Evolutionary conservation across 108 stramenopile genomes (phyloP).

Genomic region (Skeletonema costatum): DNA sequence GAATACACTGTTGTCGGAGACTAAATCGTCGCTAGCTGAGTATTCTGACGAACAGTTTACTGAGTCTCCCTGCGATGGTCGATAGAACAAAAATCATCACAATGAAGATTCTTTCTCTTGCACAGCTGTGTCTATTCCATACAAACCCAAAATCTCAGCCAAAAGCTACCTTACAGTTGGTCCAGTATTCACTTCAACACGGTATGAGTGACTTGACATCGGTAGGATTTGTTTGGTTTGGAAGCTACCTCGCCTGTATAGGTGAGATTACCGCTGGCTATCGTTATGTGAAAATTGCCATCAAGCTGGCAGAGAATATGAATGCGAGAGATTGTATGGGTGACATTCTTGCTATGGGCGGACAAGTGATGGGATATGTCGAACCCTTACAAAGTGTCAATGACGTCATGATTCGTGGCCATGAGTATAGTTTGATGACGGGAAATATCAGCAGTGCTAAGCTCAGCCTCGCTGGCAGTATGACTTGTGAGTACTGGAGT

Average conservation of each 20-base stretch:
- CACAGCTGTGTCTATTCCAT: neutral
- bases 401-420: neutral
- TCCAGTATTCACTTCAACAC: neutral
- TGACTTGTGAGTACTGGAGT: neutral
- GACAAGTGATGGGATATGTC: neutral
- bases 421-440: neutral
- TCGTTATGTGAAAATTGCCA: neutral
- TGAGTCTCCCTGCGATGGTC: neutral
- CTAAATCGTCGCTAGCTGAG: neutral
- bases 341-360: neutral
- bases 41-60: neutral
- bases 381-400: neutral
- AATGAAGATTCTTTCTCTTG: neutral
- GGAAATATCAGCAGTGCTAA: neutral
- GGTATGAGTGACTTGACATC: neutral
- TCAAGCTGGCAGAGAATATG: neutral
- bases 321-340: neutral
- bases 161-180: neutral
- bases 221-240: neutral
- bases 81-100: neutral
- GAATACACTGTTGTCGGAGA: neutral
- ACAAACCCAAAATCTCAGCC: neutral
- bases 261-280: neutral
- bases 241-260: neutral
- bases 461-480: neutral